Conservation (phyloP, 2,329 filamentous ascomycete genomes). For the Aspergillus fumigatiaffinis region DNA sequence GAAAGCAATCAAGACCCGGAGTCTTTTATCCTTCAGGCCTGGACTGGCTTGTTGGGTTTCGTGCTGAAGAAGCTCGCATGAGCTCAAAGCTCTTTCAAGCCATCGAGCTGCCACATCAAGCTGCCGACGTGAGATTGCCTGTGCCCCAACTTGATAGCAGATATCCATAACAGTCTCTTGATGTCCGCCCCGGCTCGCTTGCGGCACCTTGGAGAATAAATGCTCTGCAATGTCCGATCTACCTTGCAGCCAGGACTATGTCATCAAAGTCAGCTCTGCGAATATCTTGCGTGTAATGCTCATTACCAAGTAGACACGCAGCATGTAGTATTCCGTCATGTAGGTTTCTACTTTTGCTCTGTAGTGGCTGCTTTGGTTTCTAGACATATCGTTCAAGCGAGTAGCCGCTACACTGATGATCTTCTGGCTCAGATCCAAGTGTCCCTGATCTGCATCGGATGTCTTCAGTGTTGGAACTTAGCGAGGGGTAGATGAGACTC, state of each 20-base stretch:
- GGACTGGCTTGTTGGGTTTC: slow-evolving; percentile 54
- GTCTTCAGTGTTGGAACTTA: neutral
- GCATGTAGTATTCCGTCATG: slow-evolving; percentile 58
- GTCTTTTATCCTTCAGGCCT: slow-evolving; percentile 60
- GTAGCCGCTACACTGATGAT: slow-evolving; percentile 62
- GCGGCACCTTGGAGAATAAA: slow-evolving; percentile 62
- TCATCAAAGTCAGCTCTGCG: slow-evolving; percentile 1
- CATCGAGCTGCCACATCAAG: slow-evolving; percentile 61
- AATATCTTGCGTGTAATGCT: neutral
- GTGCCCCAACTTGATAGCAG: slow-evolving; percentile 68
- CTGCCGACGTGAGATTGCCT: slow-evolving; percentile 51
- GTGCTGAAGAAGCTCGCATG: slow-evolving; percentile 49
- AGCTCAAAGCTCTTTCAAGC: slow-evolving; percentile 64
- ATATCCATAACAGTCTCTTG: slow-evolving; percentile 58
- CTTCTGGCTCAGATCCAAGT: slow-evolving; percentile 56
- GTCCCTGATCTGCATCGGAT: slow-evolving; percentile 43
- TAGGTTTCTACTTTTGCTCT: slow-evolving; percentile 7
- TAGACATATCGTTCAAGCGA: slow-evolving; percentile 43
- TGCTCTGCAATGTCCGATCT: slow-evolving; percentile 73
- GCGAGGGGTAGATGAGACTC: slow-evolving; percentile 11
- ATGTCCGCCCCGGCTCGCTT: slow-evolving; percentile 41
- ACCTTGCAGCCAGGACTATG: slow-evolving; percentile 69
- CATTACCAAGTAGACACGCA: slow-evolving; percentile 63
- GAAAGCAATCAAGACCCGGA: slow-evolving; percentile 62
- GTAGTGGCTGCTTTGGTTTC: slow-evolving; percentile 7